Evolutionary conservation across 257 asterid species (phyloP).

Genomic region (Gentiana dahurica): DNA sequence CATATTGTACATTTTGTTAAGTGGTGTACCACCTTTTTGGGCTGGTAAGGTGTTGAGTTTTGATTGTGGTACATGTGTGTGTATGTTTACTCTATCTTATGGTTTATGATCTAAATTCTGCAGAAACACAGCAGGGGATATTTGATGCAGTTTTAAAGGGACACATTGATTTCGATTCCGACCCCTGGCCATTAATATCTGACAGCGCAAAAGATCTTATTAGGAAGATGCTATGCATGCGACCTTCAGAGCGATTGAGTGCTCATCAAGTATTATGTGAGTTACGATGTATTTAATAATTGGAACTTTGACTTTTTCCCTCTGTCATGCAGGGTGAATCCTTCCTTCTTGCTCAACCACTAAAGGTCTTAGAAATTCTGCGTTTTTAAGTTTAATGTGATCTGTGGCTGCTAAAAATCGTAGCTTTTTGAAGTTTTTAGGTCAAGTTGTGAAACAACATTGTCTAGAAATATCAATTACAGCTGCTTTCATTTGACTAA

Average conservation of each 20-base stretch:
- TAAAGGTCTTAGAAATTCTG: too few species aligned
- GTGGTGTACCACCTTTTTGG: conserved; percentile 98
- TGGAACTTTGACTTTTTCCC: neutral
- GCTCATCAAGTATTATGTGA: conserved; percentile 88
- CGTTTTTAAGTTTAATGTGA: too few species aligned
- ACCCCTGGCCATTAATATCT: conserved; percentile 79
- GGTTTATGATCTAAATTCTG: conserved; percentile 17
- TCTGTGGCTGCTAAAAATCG: too few species aligned
- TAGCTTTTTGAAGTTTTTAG: too few species aligned
- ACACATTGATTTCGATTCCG: conserved; percentile 67
- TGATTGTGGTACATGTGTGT: neutral
- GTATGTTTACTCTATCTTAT: conserved; percentile 8
- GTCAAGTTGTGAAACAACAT: too few species aligned
- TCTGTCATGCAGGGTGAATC: neutral
- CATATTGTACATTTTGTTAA: conserved; percentile 71
- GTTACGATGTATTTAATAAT: conserved; percentile 17
- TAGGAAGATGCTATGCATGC: conserved; percentile 74
- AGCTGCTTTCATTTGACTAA: too few species aligned
- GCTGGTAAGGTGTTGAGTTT: conserved; percentile 47
- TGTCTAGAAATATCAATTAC: too few species aligned
- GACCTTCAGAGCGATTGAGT: conserved; percentile 61
- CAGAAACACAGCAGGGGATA: conserved; percentile 88
- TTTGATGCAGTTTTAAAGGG: conserved; percentile 85
- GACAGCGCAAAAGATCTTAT: conserved; percentile 84
- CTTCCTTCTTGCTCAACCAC: neutral